These are phyloP conservation scores for Daedalea quercina DNA, from an alignment of 768 basidiomycete species.

Conservation along the genomic window DNA sequence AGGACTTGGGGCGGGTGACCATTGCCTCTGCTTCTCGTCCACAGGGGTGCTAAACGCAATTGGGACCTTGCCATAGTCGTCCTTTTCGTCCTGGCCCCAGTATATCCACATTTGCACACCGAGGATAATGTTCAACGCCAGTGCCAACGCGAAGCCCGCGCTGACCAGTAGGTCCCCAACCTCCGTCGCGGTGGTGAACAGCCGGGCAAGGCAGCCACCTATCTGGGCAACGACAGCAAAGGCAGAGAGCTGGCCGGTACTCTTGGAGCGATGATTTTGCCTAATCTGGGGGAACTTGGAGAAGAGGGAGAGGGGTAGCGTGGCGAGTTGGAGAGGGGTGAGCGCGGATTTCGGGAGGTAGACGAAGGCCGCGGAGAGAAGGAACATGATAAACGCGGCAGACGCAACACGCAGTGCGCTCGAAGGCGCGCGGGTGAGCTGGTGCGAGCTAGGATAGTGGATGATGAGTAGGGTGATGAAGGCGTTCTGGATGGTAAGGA, in stretches of 20 bases:
- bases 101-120: constrained; percentile 82
- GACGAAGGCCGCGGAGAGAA: constrained; percentile 36
- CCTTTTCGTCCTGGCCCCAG: constrained; percentile 53
- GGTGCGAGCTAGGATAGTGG: constrained; percentile 41
- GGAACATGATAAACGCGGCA: constrained; percentile 26
- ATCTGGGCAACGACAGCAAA: constrained; percentile 90
- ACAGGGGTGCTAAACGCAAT: constrained; percentile 16
- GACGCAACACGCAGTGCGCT: constrained; percentile 25
- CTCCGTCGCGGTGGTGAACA: constrained; percentile 92
- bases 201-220: constrained; percentile 80
- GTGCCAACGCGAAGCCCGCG: constrained; percentile 79
- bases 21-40: constrained; percentile 14
- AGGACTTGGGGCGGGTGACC: constrained; percentile 8
- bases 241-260: constrained; percentile 90
- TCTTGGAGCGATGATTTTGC: constrained; percentile 66
- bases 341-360: constrained; percentile 43
- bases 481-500: constrained; percentile 85
- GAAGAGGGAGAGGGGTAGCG: constrained; percentile 86
- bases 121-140: constrained; percentile 76
- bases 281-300: constrained; percentile 93
- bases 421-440: constrained; percentile 15
- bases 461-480: constrained; percentile 87
- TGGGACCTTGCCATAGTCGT: constrained; percentile 16
- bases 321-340: constrained; percentile 70
- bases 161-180: constrained; percentile 76